A percentile compares a stretch with the other conserved stretches of the same genome.
Evolutionary conservation across 257 asterid genomes (phyloP).

Genomic region (Petunia secreta): DNA sequence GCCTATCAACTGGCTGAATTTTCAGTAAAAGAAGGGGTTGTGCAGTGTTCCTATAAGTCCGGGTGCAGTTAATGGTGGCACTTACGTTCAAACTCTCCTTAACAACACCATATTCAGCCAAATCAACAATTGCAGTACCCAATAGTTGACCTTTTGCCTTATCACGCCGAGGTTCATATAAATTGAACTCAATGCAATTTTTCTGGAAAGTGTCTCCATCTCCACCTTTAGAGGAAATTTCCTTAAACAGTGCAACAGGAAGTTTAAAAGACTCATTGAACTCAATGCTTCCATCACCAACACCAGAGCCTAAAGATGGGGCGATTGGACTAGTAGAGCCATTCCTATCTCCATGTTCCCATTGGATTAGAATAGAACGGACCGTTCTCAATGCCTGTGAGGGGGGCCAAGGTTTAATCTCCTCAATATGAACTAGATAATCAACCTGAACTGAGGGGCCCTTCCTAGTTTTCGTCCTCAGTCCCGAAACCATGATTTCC

Average conservation of each 20-base stretch:
- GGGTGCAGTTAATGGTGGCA: conserved; percentile 63
- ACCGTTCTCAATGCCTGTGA: conserved; percentile 65
- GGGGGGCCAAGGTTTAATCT: conserved; percentile 93
- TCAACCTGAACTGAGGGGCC: conserved; percentile 61
- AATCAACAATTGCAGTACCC: conserved; percentile 76
- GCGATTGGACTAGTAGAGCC: conserved; percentile 68
- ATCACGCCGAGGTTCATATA: conserved; percentile 75
- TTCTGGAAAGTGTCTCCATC: conserved; percentile 58
- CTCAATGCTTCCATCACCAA: conserved; percentile 67
- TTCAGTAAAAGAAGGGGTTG: conserved; percentile 66
- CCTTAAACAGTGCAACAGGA: conserved; percentile 54
- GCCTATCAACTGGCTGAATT: conserved; percentile 58
- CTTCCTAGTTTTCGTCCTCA: conserved; percentile 57
- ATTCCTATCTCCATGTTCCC: conserved; percentile 66
- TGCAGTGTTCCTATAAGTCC: conserved; percentile 71
- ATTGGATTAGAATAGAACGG: conserved; percentile 67
- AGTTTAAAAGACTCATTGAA: conserved; percentile 78
- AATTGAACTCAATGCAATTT: conserved; percentile 67
- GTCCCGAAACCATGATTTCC: conserved; percentile 61
- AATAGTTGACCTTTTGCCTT: conserved; percentile 70
- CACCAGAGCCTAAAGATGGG: conserved; percentile 57
- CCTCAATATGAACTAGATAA: conserved; percentile 58
- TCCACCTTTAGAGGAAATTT: conserved; percentile 50
- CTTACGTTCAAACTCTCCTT: conserved; percentile 51
- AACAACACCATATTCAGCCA: conserved; percentile 66